Base-by-base conservation (phyloP, 1,284 basidiomycete genomes). In the Bjerkandera adusta region DNA sequence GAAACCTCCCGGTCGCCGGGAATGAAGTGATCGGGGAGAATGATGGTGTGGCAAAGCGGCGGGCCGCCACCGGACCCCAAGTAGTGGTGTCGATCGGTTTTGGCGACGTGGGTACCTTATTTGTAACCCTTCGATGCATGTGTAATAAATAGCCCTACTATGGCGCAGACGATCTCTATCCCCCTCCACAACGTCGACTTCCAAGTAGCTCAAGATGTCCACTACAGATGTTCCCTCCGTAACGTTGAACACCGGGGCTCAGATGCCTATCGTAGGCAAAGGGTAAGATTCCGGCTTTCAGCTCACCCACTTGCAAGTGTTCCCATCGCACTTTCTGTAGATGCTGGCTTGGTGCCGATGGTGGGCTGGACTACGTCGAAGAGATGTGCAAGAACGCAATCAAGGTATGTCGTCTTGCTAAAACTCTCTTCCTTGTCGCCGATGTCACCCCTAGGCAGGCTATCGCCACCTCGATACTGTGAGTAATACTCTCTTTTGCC, bases 321-420 rank as follows among this genome's bases (percentile, higher is more conserved):
- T 49, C 4, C 11, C n/a, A 4, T 5, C 18, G 8, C 10, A 8
- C 26, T 22, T 3, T n/a, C 12, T 25, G 15, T 37, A 57, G 55
- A 6, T 57, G 55, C 45, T 57, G 55, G 55, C 44, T 54, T 18
- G 51, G 54, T 12, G 11, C 42, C 11, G 46, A 49, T 10, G 53
- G 53, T n/a, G 49, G 53, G 36, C 24, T 27, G 2, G 45, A 55
- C n/a, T 26, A 33, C n/a, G 53, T 49, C 12, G 43, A 49, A 11
- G 47, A 51, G 13, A 53, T 55, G 53, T 53, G 49, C 39, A 40
- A 42, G 20, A 51, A 49, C 24, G 55, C 55, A 1, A 30, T 57
- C 4, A 53, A 57, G 47, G 55, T 55, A 32, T 15, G 50, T 22
- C 1, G 8, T n/a, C n/a, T n/a, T n/a, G n/a, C n/a, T n/a, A n/a